Evolutionary conservation across 257 asterid species (phyloP).

Genomic region (Scutellaria galericulata): DNA sequence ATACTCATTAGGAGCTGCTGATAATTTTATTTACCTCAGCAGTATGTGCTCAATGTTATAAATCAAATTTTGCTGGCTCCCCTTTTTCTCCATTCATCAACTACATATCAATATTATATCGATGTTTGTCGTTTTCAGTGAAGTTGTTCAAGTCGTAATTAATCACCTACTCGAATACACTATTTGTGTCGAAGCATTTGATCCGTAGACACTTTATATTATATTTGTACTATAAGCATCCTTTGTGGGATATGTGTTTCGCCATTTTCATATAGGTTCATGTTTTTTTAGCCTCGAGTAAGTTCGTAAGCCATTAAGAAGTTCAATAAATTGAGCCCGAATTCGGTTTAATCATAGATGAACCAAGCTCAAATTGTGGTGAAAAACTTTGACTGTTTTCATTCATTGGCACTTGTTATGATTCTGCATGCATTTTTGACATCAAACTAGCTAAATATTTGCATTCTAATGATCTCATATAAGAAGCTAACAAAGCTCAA

Average conservation of each 20-base stretch:
- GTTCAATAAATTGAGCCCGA: too few relatives aligned
- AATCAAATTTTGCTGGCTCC: background rate
- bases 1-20: constrained; percentile 33
- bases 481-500: too few relatives aligned
- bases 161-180: too few relatives aligned
- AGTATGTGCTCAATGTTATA: constrained; percentile 16
- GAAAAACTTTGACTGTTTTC: too few relatives aligned
- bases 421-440: too few relatives aligned
- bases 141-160: background rate
- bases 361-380: too few relatives aligned
- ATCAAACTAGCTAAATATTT: too few relatives aligned
- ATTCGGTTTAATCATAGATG: too few relatives aligned
- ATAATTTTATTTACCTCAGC: constrained; percentile 28
- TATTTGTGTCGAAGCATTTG: background rate
- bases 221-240: background rate
- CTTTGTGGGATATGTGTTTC: background rate
- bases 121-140: background rate
- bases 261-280: background rate
- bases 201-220: background rate
- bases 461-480: too few relatives aligned
- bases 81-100: background rate
- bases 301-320: too few relatives aligned
- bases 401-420: too few relatives aligned
- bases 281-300: background rate
- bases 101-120: background rate